Evolutionary conservation across 495 filamentous ascomycete species (phyloP), one percentile per base, ranked within the genome.

Genomic region (Annulohypoxylon maeteangense): DNA sequence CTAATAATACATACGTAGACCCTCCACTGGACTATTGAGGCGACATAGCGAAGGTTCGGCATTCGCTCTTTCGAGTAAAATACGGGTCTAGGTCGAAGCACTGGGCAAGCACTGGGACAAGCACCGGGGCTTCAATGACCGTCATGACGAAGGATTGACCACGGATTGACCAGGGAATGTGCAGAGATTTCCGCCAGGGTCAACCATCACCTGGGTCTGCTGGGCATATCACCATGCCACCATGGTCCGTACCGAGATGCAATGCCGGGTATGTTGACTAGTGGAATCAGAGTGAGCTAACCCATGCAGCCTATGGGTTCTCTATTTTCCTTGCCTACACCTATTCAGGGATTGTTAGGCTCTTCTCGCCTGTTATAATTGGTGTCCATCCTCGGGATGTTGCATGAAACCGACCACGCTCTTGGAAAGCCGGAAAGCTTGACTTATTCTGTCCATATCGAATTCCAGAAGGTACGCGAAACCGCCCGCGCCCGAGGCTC

Each of bases 381-480:
- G 25, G 61, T 61, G 53, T 34, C 38, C 50, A 27, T 34, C 62
- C 56, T 59, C 42, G 62, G 68, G 62, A 53, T 63, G 58, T 34
- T 54, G 68, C 63, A 71, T 80, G 76, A 78, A 84, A 60, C 82
- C 78, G 60, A 78, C 80, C 20, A 70, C 45, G 77, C 77, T 80
- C 66, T 72, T 55, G 66, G 76, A 81, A 69, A 82, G 74, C 59
- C 59, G 66, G 76, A 81, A 69, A 83, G 74, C 59, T 75, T 78
- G 73, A 81, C 79, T 76, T 81, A 48, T 18, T 40, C 36, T 4
- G 16, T 12, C n/a, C 40, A 18, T 18, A 4, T 51, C 57, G 42
- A 25, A 51, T 71, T 71, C 68, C 45, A 67, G 68, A 71, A 71
- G 32, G 12, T 63, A 44, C 62, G 61, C 61, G 67, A 70, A 62